Base-by-base conservation (phyloP, 1,284 basidiomycete genomes). In the Mycena sp. region DNA sequence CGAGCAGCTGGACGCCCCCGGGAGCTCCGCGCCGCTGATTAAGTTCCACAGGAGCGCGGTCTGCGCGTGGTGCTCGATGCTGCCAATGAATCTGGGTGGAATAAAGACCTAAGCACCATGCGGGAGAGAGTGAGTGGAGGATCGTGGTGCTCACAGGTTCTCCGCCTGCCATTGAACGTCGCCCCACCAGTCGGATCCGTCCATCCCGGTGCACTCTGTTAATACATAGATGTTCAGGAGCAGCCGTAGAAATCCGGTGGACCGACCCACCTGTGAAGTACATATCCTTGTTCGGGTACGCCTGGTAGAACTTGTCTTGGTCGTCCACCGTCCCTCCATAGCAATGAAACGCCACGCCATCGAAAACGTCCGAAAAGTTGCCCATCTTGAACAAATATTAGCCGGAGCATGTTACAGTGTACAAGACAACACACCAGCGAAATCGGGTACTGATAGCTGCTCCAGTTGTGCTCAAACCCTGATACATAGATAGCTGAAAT, bases 41-140 rank as follows among this genome's bases (percentile, higher is more conserved):
- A 91, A 75, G 67, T 88, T 89, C 89, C 89, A 92, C 87, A 90
- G 89, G 14, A 90, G 74, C 0, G 80, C 89, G 37, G 79, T 76
- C 54, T 80, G 80, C 4, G 86, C 73, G 46, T 80, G 81, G 59
- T 86, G 79, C 58, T 35, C 29, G 21, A 60, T 40, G 14, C 35
- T 41, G 61, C 59, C 67, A 48, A 80, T 78, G 50, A 44, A 90
- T 86, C 92, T 77, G 67, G 88, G 88, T 63, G 89, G 83, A 81
- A 91, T 87, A 67, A 88, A 87, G 89, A 87, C 90, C 87, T 88
- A 67, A 10, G 26, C 23, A 2, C 4, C n/a, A n/a, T n/a, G n/a
- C n/a, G n/a, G n/a, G n/a, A n/a, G n/a, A n/a, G n/a, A n/a, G n/a
- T n/a, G n/a, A n/a, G n/a, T n/a, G n/a, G n/a, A n/a, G n/a, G n/a